Conservation (phyloP, 257 asterid genomes). For the Solanum microdontum region DNA sequence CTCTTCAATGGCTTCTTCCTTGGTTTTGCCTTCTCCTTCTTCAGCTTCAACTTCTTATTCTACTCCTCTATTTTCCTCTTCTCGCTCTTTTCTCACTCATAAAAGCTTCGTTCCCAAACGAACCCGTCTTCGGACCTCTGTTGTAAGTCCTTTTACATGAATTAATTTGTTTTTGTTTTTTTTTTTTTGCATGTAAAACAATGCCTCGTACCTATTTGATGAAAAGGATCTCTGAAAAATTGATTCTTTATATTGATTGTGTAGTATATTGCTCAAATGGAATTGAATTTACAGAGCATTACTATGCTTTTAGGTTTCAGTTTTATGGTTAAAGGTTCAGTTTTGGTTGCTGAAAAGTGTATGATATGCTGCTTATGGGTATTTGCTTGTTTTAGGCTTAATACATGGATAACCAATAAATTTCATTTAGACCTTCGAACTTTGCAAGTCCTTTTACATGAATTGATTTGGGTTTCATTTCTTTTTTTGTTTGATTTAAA, state of each 20-base stretch:
- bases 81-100: conserved; percentile 4
- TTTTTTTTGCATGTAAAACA: background rate
- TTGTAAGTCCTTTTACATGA: conserved; percentile 22
- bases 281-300: background rate
- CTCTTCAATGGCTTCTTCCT: conserved; percentile 27
- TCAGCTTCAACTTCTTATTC: conserved; percentile 24
- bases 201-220: background rate
- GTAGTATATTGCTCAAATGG: background rate
- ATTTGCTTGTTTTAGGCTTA: background rate
- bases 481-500: background rate
- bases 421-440: background rate
- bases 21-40: conserved; percentile 29
- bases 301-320: background rate
- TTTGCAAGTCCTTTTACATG: conserved; percentile 1
- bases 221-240: background rate
- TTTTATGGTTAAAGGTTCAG: background rate
- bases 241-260: background rate
- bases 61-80: background rate
- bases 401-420: background rate
- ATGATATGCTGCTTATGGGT: background rate
- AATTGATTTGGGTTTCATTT: background rate
- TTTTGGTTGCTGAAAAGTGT: background rate
- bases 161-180: background rate
- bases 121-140: conserved; percentile 10
- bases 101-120: conserved; percentile 14